Evolutionary conservation across 164 flowering plant genomes (phyloP), one percentile per base, ranked within the genome.

Genomic region (Buxus sempervirens): DNA sequence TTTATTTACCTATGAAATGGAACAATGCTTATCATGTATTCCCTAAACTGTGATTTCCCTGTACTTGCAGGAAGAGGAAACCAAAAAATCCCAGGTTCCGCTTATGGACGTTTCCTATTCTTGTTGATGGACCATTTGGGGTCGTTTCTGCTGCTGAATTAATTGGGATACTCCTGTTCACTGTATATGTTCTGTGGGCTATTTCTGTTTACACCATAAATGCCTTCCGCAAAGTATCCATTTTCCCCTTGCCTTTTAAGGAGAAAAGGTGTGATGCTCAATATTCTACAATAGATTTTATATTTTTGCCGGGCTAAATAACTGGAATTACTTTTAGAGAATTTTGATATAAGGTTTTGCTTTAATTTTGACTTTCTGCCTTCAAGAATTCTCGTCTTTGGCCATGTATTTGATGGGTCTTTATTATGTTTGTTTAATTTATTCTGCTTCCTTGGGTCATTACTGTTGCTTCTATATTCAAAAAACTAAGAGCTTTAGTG

Each of bases 101-200:
- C n/a, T 65, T 94, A 60, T 89, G 96, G 98, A 94, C 98, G 12
- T 86, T 94, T 67, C 98, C 97, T 2, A 81, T 88, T 9, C 76
- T 91, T 42, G 88, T 91, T 45, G 87, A 89, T 73, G 97, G 96
- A 54, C 96, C 92, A 19, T 90, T 94, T 72, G 97, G 97, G 45
- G 96, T 94, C 67, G 93, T 94, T 63, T 82, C 95, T 19, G 96
- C 92, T 20, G 90, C 90, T 9, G 98, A 94, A 69, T 75, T 90
- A 12, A 81, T 94, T 62, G 97, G 96, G 51, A 89, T 91, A 62
- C 15, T 83, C 20, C 64, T 90, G 25, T 76, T 91, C 64, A 23
- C 63, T 48, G 84, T 67, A 24, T 91, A 77, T 59, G 62, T 91
- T 42, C 23, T 94, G 63, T 90, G 88, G 87, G 89, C 91, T 49